These are phyloP conservation scores for Amesomyces nigricolor DNA, from an alignment of 2,329 filamentous ascomycete species.

Conservation along the genomic window DNA sequence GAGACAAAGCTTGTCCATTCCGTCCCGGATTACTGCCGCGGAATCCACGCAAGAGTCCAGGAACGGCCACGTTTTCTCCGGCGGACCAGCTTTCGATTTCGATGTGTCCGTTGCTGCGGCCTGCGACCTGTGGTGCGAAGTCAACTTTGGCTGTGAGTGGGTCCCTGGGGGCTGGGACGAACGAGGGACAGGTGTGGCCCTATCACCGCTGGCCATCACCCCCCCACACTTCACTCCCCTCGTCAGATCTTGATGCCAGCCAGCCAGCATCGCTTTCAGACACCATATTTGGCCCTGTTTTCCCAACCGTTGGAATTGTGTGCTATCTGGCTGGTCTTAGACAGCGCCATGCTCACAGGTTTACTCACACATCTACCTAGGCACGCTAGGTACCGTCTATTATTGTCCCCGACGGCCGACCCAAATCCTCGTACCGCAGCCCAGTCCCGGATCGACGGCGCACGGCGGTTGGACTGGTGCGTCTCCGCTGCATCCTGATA, in stretches of 20 bases:
- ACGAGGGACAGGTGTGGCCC: not conserved
- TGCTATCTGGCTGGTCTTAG: not conserved
- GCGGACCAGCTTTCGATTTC: too few species aligned
- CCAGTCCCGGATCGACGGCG: slow-evolving; percentile 17
- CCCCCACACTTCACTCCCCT: not conserved
- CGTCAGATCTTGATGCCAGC: slow-evolving; percentile 3
- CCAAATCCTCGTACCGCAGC: not conserved
- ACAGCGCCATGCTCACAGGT: slow-evolving; percentile 5
- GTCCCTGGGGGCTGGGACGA: too few species aligned
- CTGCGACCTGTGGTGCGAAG: too few species aligned
- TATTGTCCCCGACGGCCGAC: not conserved
- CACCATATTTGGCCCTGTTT: not conserved
- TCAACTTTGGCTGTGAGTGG: too few species aligned
- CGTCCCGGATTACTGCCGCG: too few species aligned
- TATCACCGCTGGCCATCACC: not conserved
- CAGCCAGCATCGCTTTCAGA: not conserved
- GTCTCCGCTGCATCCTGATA: slow-evolving; percentile 15
- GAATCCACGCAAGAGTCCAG: too few species aligned
- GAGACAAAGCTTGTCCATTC: too few species aligned
- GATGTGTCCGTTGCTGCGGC: too few species aligned
- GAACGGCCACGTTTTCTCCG: too few species aligned
- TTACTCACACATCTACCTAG: not conserved
- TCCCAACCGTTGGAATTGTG: not conserved
- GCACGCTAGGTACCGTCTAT: not conserved
- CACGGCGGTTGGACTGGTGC: slow-evolving; percentile 11